Evolutionary conservation across 2,329 filamentous ascomycete species (phyloP), one percentile per base, ranked within the genome.

Genomic region (Aspergillus awamori): DNA sequence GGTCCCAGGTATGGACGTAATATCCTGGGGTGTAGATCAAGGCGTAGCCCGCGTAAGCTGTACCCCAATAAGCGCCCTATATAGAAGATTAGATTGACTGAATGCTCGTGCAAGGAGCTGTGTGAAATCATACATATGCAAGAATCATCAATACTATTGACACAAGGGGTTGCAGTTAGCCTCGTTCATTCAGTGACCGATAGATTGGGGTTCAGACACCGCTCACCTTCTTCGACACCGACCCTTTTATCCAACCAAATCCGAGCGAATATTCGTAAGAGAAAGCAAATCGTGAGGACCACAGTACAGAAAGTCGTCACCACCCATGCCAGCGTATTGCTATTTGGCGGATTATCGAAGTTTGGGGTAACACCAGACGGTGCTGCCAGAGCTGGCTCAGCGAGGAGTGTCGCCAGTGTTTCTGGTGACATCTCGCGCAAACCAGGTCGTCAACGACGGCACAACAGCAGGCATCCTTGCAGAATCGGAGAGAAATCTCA

Each of bases 21-120:
- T 67, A 70, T 0, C 67, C 65, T 0, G 68, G 65, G 1, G 59
- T 59, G 10, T 52, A 56, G 8, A 69, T 67, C 47, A 69, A 48
- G 4, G 58, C 54, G 48, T 63, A 65, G 1, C 47, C 58, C 15
- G 60, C 61, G 26, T 69, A 70, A 1, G 63, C 58, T 11, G 65
- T 62, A 8, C 66, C 67, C 60, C 66, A 69, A 45, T 63, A 69
- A n/a, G 61, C 51, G 13, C 63, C 67, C 67, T 69, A 26, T 13
- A 43, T 57, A 13, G 33, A n/a, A 13, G 6, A 45, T 28, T 33
- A n/a, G 28, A 17, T 6, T 7, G n/a, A 17, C 15, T 28, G 3
- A 8, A 15, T 7, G 17, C 33, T 5, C 17, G 7, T 7, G 24
- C 2, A 11, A 2, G 5, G 1, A 52, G 41, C 8, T 3, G n/a